Conservation (phyloP, 495 filamentous ascomycete species). For the Aspergillus conjunctus region DNA sequence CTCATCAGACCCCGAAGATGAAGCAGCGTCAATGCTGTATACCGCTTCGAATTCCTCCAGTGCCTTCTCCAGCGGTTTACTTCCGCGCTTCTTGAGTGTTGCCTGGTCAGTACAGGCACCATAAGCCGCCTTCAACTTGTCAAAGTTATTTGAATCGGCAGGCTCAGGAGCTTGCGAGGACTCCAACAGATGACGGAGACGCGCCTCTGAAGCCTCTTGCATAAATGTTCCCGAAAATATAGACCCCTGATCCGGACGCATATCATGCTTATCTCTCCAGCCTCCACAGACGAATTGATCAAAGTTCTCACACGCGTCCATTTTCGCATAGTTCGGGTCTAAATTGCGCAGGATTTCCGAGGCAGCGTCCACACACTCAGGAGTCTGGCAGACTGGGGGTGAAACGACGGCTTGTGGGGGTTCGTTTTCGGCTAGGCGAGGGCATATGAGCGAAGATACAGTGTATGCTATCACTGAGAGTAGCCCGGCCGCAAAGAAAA, state of each 20-base stretch:
- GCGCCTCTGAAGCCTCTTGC: constrained; percentile 57
- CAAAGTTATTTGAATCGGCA: constrained; percentile 63
- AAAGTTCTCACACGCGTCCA: constrained; percentile 72
- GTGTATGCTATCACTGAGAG: background rate
- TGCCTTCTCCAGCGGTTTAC: constrained; percentile 53
- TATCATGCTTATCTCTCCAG: constrained; percentile 64
- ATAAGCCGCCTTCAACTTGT: constrained; percentile 65
- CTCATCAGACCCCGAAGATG: constrained; percentile 32
- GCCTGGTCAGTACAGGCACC: constrained; percentile 65
- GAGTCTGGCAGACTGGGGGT: constrained; percentile 52
- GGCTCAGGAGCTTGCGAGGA: constrained; percentile 52
- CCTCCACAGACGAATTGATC: constrained; percentile 71
- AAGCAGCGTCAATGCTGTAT: constrained; percentile 52
- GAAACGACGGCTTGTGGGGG: constrained; percentile 23
- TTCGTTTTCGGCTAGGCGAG: constrained; percentile 5
- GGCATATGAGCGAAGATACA: background rate
- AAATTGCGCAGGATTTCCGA: constrained; percentile 69
- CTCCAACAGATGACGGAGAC: constrained; percentile 66
- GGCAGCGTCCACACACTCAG: constrained; percentile 68
- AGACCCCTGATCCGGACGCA: constrained; percentile 65
- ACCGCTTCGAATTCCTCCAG: constrained; percentile 54
- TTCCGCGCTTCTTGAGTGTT: constrained; percentile 54
- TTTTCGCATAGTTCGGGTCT: constrained; percentile 60
- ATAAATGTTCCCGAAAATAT: constrained; percentile 62
- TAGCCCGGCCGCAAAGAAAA: too few species aligned